Percentiles rank a stretch among this genome's conserved stretches.
Conservation (phyloP, 2,329 filamentous ascomycete species). For the Raffaelea albimanens region DNA sequence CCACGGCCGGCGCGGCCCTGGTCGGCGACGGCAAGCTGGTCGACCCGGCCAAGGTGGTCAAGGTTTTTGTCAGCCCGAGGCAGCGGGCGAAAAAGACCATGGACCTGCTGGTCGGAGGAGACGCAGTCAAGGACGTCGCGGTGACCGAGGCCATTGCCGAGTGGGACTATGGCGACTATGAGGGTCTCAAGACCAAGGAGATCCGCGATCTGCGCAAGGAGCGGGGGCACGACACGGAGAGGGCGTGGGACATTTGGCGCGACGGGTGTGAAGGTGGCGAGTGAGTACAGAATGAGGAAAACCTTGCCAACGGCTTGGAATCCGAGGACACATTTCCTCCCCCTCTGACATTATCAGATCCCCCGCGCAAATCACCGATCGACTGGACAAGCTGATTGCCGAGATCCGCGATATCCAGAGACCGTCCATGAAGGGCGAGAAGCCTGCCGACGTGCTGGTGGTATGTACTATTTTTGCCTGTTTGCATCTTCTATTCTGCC, state of each 20-base stretch:
- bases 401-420: slow-evolving; percentile 29
- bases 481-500: not conserved
- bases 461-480: slow-evolving; percentile 11
- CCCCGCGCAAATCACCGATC: slow-evolving; percentile 25
- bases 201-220: slow-evolving; percentile 36
- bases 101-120: slow-evolving; percentile 28
- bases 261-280: slow-evolving; percentile 50
- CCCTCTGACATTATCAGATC: slow-evolving; percentile 14
- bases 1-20: slow-evolving; percentile 30
- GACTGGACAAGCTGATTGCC: slow-evolving; percentile 30
- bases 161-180: slow-evolving; percentile 56
- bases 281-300: no score
- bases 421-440: slow-evolving; percentile 28
- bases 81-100: slow-evolving; percentile 38
- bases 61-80: slow-evolving; percentile 40
- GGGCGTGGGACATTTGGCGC: slow-evolving; percentile 46
- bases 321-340: no score
- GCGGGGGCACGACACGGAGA: slow-evolving; percentile 36
- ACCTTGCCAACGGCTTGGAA: no score
- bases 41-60: slow-evolving; percentile 35
- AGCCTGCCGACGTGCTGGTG: slow-evolving; percentile 25
- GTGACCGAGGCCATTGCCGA: slow-evolving; percentile 44
- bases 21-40: slow-evolving; percentile 41
- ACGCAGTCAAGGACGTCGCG: slow-evolving; percentile 29
- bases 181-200: slow-evolving; percentile 42